Evolutionary conservation across 192 early-diverging fungal species (phyloP), one percentile per base, ranked within the genome.

Genomic region (Mortierella alpina): DNA sequence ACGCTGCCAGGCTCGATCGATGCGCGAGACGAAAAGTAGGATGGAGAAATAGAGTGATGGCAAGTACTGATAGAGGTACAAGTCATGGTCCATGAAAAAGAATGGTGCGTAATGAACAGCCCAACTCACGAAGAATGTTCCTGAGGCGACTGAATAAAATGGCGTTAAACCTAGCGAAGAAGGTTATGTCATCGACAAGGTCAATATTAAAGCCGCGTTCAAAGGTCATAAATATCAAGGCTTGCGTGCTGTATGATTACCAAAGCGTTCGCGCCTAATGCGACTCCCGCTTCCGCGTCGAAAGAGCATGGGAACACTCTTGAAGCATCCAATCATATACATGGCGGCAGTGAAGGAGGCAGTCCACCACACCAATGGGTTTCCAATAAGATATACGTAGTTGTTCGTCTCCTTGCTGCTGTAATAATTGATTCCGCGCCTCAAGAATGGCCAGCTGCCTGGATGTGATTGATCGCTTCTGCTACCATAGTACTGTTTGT

Each of bases 61-160:
- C 42, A 96, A 88, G 71, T 97, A 98, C 72, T 98, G 95, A 76
- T 97, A 95, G n/a, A 96, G 81, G 78, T 96, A 96, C 42, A 95
- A 85, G 82, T 95, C 92, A 23, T 94, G 93, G 22, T 84, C 83
- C 92, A 97, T 95, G 31, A 95, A 76, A 77, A 94, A 95, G 84
- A 97, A 97, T 15, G 95, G 94, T 14, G 93, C 54, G 73, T 93
- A 96, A 86, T 97, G 96, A 44, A 95, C 72, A n/a, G 83, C 68
- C 95, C 95, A 98, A 20, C 91, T 94, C 0, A 87, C 20, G 39
- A 88, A 85, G 41, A 92, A 85, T 40, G 95, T 90, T 11, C 87
- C 87, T 23, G 87, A 84, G 5, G 86, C 83, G 14, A 86, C 81
- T 41, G 84, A 58, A 65, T 87, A 92, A 73, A 63, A 88, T 44